A percentile compares a stretch with the other conserved stretches of the same genome.
Evolutionary conservation across 768 basidiomycete species (phyloP).

Genomic region (Pisolithus marmoratus): DNA sequence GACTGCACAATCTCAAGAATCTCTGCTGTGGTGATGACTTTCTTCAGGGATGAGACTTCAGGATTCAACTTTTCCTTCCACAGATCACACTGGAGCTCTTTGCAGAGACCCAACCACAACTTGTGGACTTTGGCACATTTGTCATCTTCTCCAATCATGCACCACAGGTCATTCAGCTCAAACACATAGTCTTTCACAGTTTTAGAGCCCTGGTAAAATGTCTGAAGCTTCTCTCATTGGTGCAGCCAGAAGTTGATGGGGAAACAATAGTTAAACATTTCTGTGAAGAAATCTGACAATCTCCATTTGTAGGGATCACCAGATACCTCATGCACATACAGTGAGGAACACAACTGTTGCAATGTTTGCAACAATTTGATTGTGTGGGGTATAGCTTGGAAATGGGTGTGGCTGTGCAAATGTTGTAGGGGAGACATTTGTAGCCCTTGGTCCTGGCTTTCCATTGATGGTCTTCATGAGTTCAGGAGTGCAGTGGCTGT

Average conservation of each 20-base stretch:
- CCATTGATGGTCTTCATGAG: too few relatives aligned
- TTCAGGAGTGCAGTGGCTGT: too few relatives aligned
- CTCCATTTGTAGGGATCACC: conserved; percentile 20
- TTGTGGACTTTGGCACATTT: conserved; percentile 24
- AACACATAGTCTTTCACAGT: conserved; percentile 28
- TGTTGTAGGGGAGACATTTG: too few relatives aligned
- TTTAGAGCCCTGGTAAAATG: conserved; percentile 18
- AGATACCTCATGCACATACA: conserved; percentile 27
- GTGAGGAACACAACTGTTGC: too few relatives aligned
- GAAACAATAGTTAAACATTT: conserved; percentile 35
- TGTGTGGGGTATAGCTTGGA: too few relatives aligned
- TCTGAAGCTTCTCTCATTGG: conserved; percentile 20
- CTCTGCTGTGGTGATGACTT: conserved; percentile 25
- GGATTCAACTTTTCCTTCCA: conserved; percentile 26
- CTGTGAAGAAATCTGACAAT: conserved; percentile 24
- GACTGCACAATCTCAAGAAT: conserved; percentile 26
- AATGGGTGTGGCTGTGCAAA: too few relatives aligned
- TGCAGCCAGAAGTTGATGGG: conserved; percentile 18
- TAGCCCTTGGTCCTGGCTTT: too few relatives aligned
- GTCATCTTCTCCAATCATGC: conserved; percentile 26
- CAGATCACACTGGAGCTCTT: conserved; percentile 22
- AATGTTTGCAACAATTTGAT: too few relatives aligned
- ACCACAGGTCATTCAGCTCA: conserved; percentile 29
- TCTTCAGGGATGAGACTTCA: conserved; percentile 16
- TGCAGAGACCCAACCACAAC: conserved; percentile 30